These are phyloP conservation scores for Lepidium sativum DNA, from an alignment of 345 rosid species.

Conservation along the genomic window DNA sequence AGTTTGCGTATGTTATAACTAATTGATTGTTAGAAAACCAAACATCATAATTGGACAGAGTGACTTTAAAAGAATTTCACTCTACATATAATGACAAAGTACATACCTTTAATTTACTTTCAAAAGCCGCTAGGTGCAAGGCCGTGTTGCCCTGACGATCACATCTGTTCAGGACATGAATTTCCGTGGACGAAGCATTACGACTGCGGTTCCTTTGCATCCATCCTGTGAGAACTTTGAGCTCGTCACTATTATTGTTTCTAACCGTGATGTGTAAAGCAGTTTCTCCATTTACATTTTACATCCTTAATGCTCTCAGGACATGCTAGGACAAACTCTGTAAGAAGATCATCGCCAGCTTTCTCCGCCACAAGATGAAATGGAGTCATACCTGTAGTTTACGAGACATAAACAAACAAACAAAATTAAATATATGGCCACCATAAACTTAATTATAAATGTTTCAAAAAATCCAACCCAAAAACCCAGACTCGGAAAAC, in stretches of 20 bases:
- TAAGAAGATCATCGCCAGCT: not conserved
- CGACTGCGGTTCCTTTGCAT: no score
- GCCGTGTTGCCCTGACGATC: constrained; percentile 1
- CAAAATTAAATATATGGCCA: no score
- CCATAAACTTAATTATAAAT: not conserved
- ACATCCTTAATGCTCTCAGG: not conserved
- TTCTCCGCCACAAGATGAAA: not conserved
- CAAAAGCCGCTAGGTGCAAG: constrained; percentile 9
- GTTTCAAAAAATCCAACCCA: not conserved
- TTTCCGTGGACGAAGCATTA: not conserved
- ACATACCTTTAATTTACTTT: not conserved
- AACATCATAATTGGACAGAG: not conserved
- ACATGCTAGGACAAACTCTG: not conserved
- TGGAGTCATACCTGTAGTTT: not conserved
- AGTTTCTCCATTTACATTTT: not conserved
- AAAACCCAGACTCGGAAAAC: no score
- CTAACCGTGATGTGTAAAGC: not conserved
- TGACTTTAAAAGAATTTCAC: not conserved
- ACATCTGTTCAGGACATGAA: not conserved
- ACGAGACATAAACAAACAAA: no score
- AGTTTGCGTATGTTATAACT: no score
- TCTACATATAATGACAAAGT: no score
- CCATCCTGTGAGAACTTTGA: not conserved
- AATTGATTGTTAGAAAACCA: no score
- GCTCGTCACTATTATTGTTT: not conserved